Evolutionary conservation across 352 stramenopile species (phyloP).

Genomic region (Globisporangium perplexum): DNA sequence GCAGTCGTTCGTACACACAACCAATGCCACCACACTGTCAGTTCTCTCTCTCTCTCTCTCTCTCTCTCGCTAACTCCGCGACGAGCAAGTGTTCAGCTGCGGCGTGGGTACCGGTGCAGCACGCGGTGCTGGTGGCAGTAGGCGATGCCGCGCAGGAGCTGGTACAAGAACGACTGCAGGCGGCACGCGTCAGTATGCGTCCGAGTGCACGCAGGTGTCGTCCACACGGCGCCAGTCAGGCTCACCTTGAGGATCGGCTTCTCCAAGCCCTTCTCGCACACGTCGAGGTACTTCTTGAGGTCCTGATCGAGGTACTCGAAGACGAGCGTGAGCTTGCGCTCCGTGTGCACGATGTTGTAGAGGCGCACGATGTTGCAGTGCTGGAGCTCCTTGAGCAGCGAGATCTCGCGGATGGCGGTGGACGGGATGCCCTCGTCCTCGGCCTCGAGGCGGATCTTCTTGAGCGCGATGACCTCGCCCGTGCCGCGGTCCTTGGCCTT

Average conservation of each 20-base stretch:
- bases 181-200: not conserved
- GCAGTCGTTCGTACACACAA: conserved; percentile 19
- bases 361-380: conserved; percentile 98
- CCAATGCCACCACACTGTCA: not conserved
- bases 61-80: too few species aligned
- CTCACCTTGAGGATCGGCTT: conserved; percentile 79
- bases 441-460: conserved; percentile 99
- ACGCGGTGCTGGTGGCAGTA: conserved; percentile 99
- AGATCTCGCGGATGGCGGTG: conserved; percentile 98
- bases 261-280: conserved; percentile 97
- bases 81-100: too few species aligned
- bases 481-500: conserved; percentile 96
- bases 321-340: conserved; percentile 98
- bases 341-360: conserved; percentile 99
- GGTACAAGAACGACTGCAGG: conserved; percentile 95
- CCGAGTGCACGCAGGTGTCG: too few species aligned
- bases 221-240: too few species aligned
- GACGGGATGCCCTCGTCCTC: conserved; percentile 98
- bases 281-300: conserved; percentile 99
- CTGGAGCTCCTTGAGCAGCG: conserved; percentile 95
- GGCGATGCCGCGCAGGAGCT: conserved; percentile 97
- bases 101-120: conserved; percentile 82
- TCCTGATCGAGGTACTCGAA: conserved; percentile 99
- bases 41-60: too few species aligned
- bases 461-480: conserved; percentile 98